Percentiles rank a stretch among this genome's conserved stretches.
Evolutionary conservation across 2,329 filamentous ascomycete species (phyloP).

Genomic region (Ophiostoma pallidulum): DNA sequence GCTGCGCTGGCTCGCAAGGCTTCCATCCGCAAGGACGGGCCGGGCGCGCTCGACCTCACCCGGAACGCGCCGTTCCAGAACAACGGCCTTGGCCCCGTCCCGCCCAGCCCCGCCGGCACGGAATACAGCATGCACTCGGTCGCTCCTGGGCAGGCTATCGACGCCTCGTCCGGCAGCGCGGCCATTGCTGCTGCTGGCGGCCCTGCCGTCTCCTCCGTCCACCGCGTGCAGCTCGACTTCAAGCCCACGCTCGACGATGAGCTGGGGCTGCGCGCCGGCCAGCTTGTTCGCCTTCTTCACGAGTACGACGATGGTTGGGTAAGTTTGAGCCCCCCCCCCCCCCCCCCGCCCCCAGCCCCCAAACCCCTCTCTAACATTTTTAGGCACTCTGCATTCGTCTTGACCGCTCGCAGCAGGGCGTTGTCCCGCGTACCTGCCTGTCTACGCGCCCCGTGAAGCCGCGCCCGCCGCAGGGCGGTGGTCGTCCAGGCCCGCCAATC

Average conservation of each 20-base stretch:
- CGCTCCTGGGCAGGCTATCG: slow-evolving; percentile 35
- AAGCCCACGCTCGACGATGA: slow-evolving; percentile 89
- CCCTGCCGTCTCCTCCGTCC: slow-evolving; percentile 55
- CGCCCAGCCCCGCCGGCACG: slow-evolving; percentile 52
- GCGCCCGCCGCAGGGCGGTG: slow-evolving; percentile 44
- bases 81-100: slow-evolving; percentile 27
- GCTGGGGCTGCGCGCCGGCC: slow-evolving; percentile 68
- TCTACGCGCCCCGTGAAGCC: slow-evolving; percentile 89
- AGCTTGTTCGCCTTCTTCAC: slow-evolving; percentile 80
- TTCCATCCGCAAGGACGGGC: slow-evolving; percentile 45
- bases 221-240: slow-evolving; percentile 92
- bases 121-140: slow-evolving; percentile 52
- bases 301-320: slow-evolving; percentile 99
- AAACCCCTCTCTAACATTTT: slow-evolving; percentile 30
- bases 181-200: slow-evolving; percentile 55
- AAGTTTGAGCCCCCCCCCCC: slow-evolving; percentile 32
- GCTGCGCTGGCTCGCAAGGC: slow-evolving; percentile 41
- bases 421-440: slow-evolving; percentile 85
- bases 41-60: slow-evolving; percentile 46
- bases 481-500: slow-evolving; percentile 19
- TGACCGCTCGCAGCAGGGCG: slow-evolving; percentile 85
- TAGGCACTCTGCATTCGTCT: slow-evolving; percentile 86
- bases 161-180: slow-evolving; percentile 41
- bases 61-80: slow-evolving; percentile 27
- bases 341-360: slow-evolving; percentile 1